Evolutionary conservation across 1,139 yeast species (phyloP).

Genomic region (Candida gigantensis): DNA sequence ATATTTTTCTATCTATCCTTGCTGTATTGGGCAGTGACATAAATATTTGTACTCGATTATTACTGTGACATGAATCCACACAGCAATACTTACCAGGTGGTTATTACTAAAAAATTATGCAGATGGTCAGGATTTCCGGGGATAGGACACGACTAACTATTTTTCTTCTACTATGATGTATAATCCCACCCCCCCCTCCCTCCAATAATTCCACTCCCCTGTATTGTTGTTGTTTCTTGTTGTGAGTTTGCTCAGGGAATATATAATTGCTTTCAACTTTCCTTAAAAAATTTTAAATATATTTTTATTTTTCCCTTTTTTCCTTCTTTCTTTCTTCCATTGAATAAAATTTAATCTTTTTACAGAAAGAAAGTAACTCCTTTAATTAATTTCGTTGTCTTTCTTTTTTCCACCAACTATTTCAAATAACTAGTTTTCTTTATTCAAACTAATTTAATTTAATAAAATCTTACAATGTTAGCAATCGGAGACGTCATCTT

Average conservation of each 20-base stretch:
- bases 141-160: too few relatives aligned
- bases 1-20: too few relatives aligned
- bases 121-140: too few relatives aligned
- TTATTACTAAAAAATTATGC: too few relatives aligned
- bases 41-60: too few relatives aligned
- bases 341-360: not conserved
- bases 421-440: not conserved
- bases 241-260: not conserved
- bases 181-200: too few relatives aligned
- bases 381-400: slow-evolving; percentile 1
- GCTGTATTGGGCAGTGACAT: too few relatives aligned
- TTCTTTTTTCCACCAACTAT: not conserved
- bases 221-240: not conserved
- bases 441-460: not conserved
- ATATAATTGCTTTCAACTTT: slow-evolving; percentile 8
- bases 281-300: not conserved
- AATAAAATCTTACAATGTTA: slow-evolving; percentile 38
- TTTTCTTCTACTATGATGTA: too few relatives aligned
- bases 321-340: not conserved
- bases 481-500: slow-evolving; percentile 75
- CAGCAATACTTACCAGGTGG: too few relatives aligned
- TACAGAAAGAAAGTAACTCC: too few relatives aligned
- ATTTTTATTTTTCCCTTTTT: slow-evolving; percentile 1
- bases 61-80: too few relatives aligned
- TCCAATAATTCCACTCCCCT: too few relatives aligned